A percentile compares a stretch with the other conserved stretches of the same genome.
Evolutionary conservation across 2,329 filamentous ascomycete species (phyloP).

Genomic region (Emmonsiellopsis sp.): DNA sequence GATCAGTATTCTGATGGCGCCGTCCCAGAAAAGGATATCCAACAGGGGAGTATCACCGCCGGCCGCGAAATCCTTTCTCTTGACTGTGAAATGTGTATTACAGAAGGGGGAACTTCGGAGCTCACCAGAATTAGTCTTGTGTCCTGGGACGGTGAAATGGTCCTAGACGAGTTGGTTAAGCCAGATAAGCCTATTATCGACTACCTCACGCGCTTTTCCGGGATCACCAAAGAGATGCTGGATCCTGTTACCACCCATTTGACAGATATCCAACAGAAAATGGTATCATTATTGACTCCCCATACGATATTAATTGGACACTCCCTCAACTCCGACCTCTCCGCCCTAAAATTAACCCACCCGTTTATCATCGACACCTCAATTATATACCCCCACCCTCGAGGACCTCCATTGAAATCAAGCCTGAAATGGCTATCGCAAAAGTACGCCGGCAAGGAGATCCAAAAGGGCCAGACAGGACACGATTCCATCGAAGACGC

Average conservation of each 20-base stretch:
- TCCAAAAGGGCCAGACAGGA: slow-evolving; percentile 71
- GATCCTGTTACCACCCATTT: slow-evolving; percentile 75
- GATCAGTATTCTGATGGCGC: slow-evolving; percentile 56
- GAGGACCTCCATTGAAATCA: slow-evolving; percentile 81
- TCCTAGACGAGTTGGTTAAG: slow-evolving; percentile 88
- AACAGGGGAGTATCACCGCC: slow-evolving; percentile 73
- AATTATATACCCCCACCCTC: slow-evolving; percentile 80
- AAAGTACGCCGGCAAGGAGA: slow-evolving; percentile 77
- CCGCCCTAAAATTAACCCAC: slow-evolving; percentile 75
- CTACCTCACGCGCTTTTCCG: slow-evolving; percentile 85
- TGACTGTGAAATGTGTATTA: slow-evolving; percentile 97
- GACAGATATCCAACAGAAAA: slow-evolving; percentile 67
- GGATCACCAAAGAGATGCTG: slow-evolving; percentile 82
- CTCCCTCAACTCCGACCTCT: slow-evolving; percentile 50
- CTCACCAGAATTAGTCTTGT: slow-evolving; percentile 84
- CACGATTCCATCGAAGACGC: slow-evolving; percentile 94
- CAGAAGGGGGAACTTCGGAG: slow-evolving; percentile 67
- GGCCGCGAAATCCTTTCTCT: slow-evolving; percentile 72
- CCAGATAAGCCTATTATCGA: slow-evolving; percentile 80
- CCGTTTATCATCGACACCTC: slow-evolving; percentile 91
- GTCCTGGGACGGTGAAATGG: slow-evolving; percentile 70
- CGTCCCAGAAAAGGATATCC: slow-evolving; percentile 60
- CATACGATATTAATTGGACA: slow-evolving; percentile 39
- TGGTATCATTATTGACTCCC: slow-evolving; percentile 58
- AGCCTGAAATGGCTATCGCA: slow-evolving; percentile 82